Evolutionary conservation across 148 eudicot genomes (phyloP), one percentile per base, ranked within the genome.

Genomic region (Chenopodium formosanum): DNA sequence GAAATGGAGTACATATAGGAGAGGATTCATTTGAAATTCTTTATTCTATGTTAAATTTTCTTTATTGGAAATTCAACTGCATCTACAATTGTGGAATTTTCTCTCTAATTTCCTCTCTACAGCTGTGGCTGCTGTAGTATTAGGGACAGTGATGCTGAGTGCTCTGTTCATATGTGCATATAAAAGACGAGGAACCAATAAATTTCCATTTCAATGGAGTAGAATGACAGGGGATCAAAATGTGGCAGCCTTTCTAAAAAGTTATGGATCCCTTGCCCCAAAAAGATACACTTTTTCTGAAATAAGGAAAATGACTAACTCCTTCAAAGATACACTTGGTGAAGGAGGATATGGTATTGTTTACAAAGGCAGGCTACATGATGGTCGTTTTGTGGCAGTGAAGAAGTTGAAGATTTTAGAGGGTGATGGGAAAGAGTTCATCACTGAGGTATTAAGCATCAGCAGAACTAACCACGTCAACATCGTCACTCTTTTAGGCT

Each of bases 261-360:
- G 76, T 12, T 74, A 73, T 27, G 76, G 63, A 48, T 50, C 76
- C 12, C 22, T 74, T 48, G 76, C 62, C 1, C 76, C 76, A 25
- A 74, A 47, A 27, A 27, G 76, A 37, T 93, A 91, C 79, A 82
- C 80, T 65, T 89, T 88, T 52, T 22, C 70, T 1, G 94, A 91
- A 69, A 91, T 93, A 73, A 90, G 88, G 80, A 85, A 77, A 82
- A 93, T 93, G 75, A 93, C 97, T 0, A 83, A 88, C 58, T 84
- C 85, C 75, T 93, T 93, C 72, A 79, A 89, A 67, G 83, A 84
- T 80, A 90, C 89, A 84, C 89, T 93, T 14, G 97, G 97, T 22
- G 94, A 91, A 69, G 97, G 97, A 60, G 97, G 97, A 50, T 93
- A 89, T 80, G 97, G 97, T 14, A 81, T 81, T 1, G 97, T 93